A percentile compares a stretch with the other conserved stretches of the same genome.
These are phyloP conservation scores for Lecanicillium sp. DNA, from an alignment of 2,329 filamentous ascomycete genomes.

Conservation along the genomic window DNA sequence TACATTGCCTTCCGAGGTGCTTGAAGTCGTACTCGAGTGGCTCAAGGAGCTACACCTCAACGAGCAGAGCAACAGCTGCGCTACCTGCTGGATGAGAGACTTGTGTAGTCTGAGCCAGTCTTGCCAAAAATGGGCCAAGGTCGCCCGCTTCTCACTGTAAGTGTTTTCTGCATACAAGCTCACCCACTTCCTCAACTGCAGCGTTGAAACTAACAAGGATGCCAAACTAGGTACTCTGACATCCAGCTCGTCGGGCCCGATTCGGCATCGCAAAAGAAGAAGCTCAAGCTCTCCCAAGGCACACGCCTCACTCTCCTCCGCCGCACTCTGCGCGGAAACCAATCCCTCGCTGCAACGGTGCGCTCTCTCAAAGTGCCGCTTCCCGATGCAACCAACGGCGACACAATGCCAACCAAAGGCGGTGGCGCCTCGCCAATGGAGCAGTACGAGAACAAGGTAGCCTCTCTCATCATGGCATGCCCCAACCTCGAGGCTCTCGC, in stretches of 20 bases:
- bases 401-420: slow-evolving; percentile 10
- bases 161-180: slow-evolving; percentile 17
- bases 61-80: slow-evolving; percentile 42
- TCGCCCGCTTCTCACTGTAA: slow-evolving; percentile 43
- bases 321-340: slow-evolving; percentile 45
- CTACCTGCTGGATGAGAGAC: slow-evolving; percentile 59
- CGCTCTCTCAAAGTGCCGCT: slow-evolving; percentile 44
- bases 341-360: slow-evolving; percentile 45
- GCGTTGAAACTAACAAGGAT: not conserved
- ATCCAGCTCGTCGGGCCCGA: slow-evolving; percentile 53
- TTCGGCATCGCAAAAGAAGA: slow-evolving; percentile 46
- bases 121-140: slow-evolving; percentile 43
- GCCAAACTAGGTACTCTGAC: slow-evolving; percentile 42
- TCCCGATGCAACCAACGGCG: slow-evolving; percentile 30
- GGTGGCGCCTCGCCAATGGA: slow-evolving; percentile 26
- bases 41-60: slow-evolving; percentile 44
- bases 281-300: slow-evolving; percentile 43
- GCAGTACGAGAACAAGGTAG: slow-evolving; percentile 49
- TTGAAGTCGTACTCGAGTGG: slow-evolving; percentile 46
- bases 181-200: not conserved
- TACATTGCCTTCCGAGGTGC: slow-evolving; percentile 49
- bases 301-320: slow-evolving; percentile 47
- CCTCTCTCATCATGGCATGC: slow-evolving; percentile 55
- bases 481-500: slow-evolving; percentile 53
- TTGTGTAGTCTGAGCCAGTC: slow-evolving; percentile 40